Conservation (phyloP, 2,329 filamentous ascomycete genomes). For the Gnomoniopsis smithogilvyi region DNA sequence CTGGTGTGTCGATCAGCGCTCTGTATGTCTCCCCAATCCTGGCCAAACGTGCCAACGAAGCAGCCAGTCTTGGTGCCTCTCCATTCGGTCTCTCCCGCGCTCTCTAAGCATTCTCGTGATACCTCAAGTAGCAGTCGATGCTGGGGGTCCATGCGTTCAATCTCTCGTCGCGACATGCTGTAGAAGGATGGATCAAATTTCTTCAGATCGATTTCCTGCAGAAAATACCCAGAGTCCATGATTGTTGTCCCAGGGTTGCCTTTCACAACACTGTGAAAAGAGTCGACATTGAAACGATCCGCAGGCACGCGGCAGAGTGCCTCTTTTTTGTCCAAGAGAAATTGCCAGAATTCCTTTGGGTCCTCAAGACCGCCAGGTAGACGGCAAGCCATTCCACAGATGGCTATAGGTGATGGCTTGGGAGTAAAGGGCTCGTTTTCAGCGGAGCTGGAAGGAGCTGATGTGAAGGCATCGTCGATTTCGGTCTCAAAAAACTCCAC, state of each 20-base stretch:
- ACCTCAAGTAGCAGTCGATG: slow-evolving; percentile 9
- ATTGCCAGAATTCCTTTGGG: slow-evolving; percentile 27
- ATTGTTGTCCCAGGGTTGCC: slow-evolving; percentile 32
- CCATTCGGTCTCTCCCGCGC: neutral
- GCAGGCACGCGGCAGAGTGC: slow-evolving; percentile 24
- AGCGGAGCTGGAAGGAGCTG: no score
- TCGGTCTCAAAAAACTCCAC: no score
- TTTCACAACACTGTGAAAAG: slow-evolving; percentile 26
- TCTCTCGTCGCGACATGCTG: neutral
- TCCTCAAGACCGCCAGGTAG: slow-evolving; percentile 28
- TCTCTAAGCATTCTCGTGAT: neutral
- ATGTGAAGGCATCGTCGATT: no score
- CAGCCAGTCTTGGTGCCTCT: neutral
- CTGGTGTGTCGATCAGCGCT: neutral
- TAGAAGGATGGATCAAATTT: slow-evolving; percentile 5
- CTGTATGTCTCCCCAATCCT: neutral
- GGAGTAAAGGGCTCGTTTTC: no score
- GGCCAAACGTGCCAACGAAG: neutral
- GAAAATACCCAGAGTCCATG: slow-evolving; percentile 9
- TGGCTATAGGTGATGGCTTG: slow-evolving; percentile 32
- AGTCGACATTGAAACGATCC: slow-evolving; percentile 28
- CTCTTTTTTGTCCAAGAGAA: slow-evolving; percentile 27
- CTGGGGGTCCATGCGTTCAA: slow-evolving; percentile 5
- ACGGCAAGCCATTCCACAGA: slow-evolving; percentile 30
- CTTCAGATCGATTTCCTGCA: slow-evolving; percentile 1